Conservation (phyloP, 2,329 filamentous ascomycete genomes). For the Pestalotiopsis sp. region DNA sequence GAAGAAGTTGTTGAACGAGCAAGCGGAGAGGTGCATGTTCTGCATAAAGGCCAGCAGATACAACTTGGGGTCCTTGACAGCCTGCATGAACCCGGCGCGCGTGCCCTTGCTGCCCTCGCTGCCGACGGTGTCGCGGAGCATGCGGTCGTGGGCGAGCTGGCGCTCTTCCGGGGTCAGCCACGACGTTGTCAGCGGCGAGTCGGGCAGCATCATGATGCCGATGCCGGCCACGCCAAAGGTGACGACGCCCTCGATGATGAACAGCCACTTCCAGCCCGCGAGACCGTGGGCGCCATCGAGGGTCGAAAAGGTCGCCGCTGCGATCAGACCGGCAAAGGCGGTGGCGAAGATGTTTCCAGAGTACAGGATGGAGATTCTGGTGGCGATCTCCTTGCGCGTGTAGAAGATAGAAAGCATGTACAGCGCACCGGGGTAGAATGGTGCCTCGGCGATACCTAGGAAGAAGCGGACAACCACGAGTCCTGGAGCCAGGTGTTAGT, state of each 20-base stretch:
- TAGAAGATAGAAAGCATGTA: conserved; percentile 55
- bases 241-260: conserved; percentile 21
- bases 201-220: conserved; percentile 40
- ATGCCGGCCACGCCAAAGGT: conserved; percentile 25
- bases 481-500: background rate
- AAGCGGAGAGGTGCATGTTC: conserved; percentile 41
- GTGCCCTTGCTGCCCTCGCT: conserved; percentile 34
- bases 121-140: conserved; percentile 34
- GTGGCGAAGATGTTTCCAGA: conserved; percentile 39
- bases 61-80: conserved; percentile 44
- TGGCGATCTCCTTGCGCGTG: conserved; percentile 45
- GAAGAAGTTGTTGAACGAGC: conserved; percentile 31
- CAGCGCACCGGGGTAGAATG: conserved; percentile 51
- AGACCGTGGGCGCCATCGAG: conserved; percentile 36
- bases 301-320: conserved; percentile 38
- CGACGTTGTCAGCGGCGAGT: conserved; percentile 39
- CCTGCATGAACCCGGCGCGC: conserved; percentile 43
- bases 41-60: conserved; percentile 46
- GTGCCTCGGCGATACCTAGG: conserved; percentile 46
- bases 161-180: conserved; percentile 48
- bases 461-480: conserved; percentile 27
- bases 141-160: conserved; percentile 42
- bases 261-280: conserved; percentile 40
- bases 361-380: conserved; percentile 43
- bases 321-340: conserved; percentile 42